Evolutionary conservation across 371 early-diverging fungal genomes (phyloP).

Genomic region (Apophysomyces trapeziformis): DNA sequence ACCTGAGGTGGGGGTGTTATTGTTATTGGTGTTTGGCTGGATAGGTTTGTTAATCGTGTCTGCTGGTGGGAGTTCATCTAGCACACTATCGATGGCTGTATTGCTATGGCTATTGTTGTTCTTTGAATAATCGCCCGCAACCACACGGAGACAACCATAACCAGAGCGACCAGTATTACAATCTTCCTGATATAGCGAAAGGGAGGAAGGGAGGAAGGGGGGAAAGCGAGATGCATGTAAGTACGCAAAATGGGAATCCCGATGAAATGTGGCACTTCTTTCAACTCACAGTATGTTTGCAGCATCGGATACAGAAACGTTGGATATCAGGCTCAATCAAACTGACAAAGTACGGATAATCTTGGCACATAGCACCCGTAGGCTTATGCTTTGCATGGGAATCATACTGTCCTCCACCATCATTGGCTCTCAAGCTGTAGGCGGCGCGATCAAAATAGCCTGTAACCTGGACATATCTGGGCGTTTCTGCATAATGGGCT

Average conservation of each 20-base stretch:
- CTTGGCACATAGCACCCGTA: constrained; percentile 34
- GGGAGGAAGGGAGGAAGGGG: too few species aligned
- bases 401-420: constrained; percentile 59
- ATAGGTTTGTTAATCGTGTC: neutral
- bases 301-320: constrained; percentile 54
- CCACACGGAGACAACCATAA: constrained; percentile 43
- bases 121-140: constrained; percentile 44
- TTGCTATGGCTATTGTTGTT: constrained; percentile 8
- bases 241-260: neutral
- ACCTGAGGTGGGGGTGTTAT: neutral
- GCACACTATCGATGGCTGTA: neutral
- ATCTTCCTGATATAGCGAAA: constrained; percentile 18
- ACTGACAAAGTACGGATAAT: constrained; percentile 47
- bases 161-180: constrained; percentile 45
- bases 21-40: neutral
- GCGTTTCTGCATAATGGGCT: constrained; percentile 47
- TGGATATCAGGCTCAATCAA: constrained; percentile 49
- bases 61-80: constrained; percentile 5
- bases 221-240: neutral
- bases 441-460: constrained; percentile 57
- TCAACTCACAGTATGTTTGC: constrained; percentile 20
- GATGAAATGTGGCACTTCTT: neutral
- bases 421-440: constrained; percentile 45
- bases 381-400: constrained; percentile 33
- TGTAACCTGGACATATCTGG: constrained; percentile 56